Evolutionary conservation across 805 yeast species (phyloP), one percentile per base, ranked within the genome.

Genomic region (Pichia phayaonensis): DNA sequence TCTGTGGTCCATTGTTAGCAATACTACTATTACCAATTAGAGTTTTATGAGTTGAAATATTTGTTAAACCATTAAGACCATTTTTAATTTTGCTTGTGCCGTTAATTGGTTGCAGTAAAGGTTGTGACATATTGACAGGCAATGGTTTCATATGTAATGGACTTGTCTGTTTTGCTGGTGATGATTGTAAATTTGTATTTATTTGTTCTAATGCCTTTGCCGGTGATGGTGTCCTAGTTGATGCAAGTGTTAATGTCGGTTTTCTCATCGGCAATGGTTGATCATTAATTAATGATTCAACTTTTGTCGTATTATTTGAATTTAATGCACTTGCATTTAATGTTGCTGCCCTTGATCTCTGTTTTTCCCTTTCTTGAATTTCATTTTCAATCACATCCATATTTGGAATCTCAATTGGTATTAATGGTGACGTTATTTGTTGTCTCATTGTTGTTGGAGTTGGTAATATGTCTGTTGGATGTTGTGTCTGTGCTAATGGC

Each of bases 381-480:
- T 46, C 22, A 34, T 24, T 31, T 42, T 52, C 48, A 40, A 50
- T 51, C 8, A 42, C 24, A 40, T 78, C 83, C 76, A 83, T 79
- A 54, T 75, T 80, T 5, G 92, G 92, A 41, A 85, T 86, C 61
- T 84, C 90, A 53, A 77, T 77, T 53, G 77, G 77, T 27, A 76
- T 77, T 2, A 84, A 72, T 2, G 88, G 84, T 0, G 85, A 77
- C 11, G 31, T 26, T 5, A 45, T 21, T 13, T 42, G 46, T 40
- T 44, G 53, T 36, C 51, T 42, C 1, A 42, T n/a, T 44, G 41
- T 42, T 43, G 22, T 38, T 7, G 45, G 31, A 12, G 44, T 36
- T 20, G 47, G 44, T 18, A 42, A 21, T 31, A 8, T 22, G 8
- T 45, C 46, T 13, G 36, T 40, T 27, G 47, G 11, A n/a, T 39